phyloP scores from a whole-genome alignment of 306 rosid genomes.

The Echinosophora koreensis region DNA sequence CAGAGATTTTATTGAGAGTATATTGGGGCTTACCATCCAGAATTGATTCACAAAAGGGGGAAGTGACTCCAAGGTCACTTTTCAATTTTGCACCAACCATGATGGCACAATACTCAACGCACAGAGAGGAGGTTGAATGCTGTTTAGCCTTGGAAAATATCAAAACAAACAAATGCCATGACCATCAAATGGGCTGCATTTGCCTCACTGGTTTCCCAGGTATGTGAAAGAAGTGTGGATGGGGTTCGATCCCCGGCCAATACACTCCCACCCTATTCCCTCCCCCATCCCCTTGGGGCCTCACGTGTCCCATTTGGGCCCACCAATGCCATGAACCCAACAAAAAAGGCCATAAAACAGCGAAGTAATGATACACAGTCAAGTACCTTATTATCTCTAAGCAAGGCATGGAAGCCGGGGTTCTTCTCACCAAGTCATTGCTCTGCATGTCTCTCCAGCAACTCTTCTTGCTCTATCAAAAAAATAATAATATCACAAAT shows the following conservation, averaged over 20 bases:
- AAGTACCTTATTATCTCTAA: conserved; percentile 78
- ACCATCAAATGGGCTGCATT: conserved; percentile 1
- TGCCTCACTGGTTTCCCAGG: not conserved
- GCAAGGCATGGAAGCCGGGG: conserved; percentile 81
- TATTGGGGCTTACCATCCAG: not conserved
- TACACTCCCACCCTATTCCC: not conserved
- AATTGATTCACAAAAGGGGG: not conserved
- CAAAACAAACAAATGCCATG: not conserved
- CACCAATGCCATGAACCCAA: not conserved
- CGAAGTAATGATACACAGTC: conserved; percentile 1
- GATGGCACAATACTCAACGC: not conserved
- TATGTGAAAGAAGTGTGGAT: not conserved
- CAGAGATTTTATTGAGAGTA: not conserved
- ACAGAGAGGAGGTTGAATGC: not conserved
- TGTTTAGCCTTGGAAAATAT: conserved; percentile 5
- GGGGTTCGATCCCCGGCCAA: not conserved
- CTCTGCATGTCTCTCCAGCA: conserved; percentile 66
- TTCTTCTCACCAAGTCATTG: conserved; percentile 80
- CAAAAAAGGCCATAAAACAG: not conserved
- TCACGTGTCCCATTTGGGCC: not conserved
- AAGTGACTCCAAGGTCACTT: not conserved
- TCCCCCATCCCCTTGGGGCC: not conserved
- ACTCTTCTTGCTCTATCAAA: conserved; percentile 78
- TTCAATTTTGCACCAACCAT: not conserved
- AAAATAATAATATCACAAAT: not conserved